These are phyloP conservation scores for Mimosa pudica DNA, from an alignment of 306 rosid species.

Conservation along the genomic window DNA sequence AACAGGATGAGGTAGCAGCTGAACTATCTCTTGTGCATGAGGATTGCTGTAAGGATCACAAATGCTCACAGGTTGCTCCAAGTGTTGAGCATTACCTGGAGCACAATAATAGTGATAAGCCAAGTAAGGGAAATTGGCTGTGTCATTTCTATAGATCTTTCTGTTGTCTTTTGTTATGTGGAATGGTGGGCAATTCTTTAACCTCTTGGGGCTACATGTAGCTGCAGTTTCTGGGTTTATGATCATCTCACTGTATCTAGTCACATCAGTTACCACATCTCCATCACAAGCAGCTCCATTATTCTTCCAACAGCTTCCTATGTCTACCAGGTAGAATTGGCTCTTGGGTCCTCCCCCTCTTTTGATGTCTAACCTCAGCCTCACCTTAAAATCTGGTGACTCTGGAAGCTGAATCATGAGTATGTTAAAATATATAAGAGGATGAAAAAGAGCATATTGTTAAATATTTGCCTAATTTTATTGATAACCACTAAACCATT, in stretches of 20 bases:
- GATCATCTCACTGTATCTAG: slow-evolving; percentile 79
- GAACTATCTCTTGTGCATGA: slow-evolving; percentile 84
- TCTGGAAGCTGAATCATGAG: slow-evolving; percentile 47
- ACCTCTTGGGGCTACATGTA: slow-evolving; percentile 42
- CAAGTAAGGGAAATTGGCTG: slow-evolving; percentile 64
- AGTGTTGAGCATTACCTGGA: slow-evolving; percentile 66
- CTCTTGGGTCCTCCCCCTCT: slow-evolving; percentile 60
- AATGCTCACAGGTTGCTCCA: slow-evolving; percentile 58
- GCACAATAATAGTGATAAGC: slow-evolving; percentile 83
- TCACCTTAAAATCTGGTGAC: slow-evolving; percentile 49
- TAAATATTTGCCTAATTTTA: no score
- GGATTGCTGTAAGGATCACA: slow-evolving; percentile 91
- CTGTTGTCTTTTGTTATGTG: slow-evolving; percentile 66
- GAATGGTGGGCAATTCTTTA: slow-evolving; percentile 71
- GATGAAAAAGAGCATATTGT: not conserved
- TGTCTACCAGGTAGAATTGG: slow-evolving; percentile 76
- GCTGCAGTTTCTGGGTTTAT: slow-evolving; percentile 58
- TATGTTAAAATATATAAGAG: not conserved
- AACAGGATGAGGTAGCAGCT: slow-evolving; percentile 74
- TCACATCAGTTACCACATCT: slow-evolving; percentile 61
- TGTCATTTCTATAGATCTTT: slow-evolving; percentile 69
- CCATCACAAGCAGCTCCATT: slow-evolving; percentile 76
- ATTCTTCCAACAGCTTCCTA: slow-evolving; percentile 88
- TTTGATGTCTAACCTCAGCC: slow-evolving; percentile 44
- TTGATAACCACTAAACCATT: no score